Base-by-base conservation (phyloP, 2,329 filamentous ascomycete genomes). In the Exserohilum rostratum region DNA sequence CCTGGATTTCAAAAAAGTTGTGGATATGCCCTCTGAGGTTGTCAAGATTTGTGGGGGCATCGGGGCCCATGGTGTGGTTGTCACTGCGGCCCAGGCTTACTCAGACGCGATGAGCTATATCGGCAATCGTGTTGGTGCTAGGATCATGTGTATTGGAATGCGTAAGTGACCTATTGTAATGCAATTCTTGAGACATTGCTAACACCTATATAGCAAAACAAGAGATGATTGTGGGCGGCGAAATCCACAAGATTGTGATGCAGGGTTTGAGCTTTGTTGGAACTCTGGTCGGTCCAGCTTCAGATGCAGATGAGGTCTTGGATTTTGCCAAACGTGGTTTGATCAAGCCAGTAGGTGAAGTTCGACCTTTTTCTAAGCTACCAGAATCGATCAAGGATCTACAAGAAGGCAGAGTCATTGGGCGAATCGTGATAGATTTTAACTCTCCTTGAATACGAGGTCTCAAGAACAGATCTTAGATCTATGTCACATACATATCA, bases 401-500 rank as follows among this genome's bases (percentile, higher is more conserved):
- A 60, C 73, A 75, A 48, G 73, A 71, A 31, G 82, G 81, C 0
- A 74, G 84, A 61, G 76, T 84, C 37, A 79, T 81, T 6, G 82
- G 82, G 1, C 69, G 82, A 13, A 77, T 82, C 39, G 82, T 84
- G 11, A 76, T 84, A 17, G 79, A 83, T 61, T 84, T 84, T 59
- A 82, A 84, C n/a, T n/a, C n/a, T n/a, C n/a, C n/a, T n/a, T n/a
- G n/a, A n/a, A n/a, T n/a, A n/a, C n/a, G n/a, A n/a, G n/a, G n/a
- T n/a, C n/a, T n/a, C n/a, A n/a, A n/a, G n/a, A n/a, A n/a, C n/a
- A n/a, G n/a, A n/a, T n/a, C n/a, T n/a, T n/a, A n/a, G n/a, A n/a
- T n/a, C n/a, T n/a, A n/a, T n/a, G n/a, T n/a, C n/a, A n/a, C n/a
- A n/a, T n/a, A n/a, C n/a, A n/a, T n/a, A n/a, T n/a, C n/a, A n/a